phyloP scores from a whole-genome alignment of 805 yeast genomes.

The Candida sakaeoensis region DNA sequence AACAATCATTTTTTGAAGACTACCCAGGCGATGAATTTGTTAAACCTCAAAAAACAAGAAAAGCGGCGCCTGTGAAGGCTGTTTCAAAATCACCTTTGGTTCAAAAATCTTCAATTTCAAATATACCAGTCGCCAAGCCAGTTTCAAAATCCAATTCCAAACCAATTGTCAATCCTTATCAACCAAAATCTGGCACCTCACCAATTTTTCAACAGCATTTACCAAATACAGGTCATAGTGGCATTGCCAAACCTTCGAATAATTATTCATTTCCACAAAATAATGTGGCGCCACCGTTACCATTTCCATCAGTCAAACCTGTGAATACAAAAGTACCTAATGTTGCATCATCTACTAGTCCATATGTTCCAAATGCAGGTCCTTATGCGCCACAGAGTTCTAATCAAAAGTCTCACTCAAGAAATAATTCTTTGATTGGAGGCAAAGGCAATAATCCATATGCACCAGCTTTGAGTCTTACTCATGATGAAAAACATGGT shows the following conservation, averaged over 20 bases:
- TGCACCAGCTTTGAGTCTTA: constrained; percentile 28
- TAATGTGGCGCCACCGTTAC: constrained; percentile 9
- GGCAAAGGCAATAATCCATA: constrained; percentile 41
- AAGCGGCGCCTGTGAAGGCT: constrained; percentile 24
- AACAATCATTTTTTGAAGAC: constrained; percentile 56
- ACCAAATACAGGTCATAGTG: constrained; percentile 4
- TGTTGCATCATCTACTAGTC: constrained; percentile 25
- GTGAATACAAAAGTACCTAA: constrained; percentile 20
- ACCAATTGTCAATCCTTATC: constrained; percentile 29
- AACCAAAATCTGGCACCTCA: constrained; percentile 12
- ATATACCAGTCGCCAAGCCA: constrained; percentile 25
- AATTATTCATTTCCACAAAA: not conserved
- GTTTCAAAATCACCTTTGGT: constrained; percentile 7
- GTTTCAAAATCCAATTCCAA: too few relatives aligned
- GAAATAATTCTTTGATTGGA: constrained; percentile 39
- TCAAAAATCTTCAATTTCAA: constrained; percentile 14
- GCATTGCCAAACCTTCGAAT: constrained; percentile 7
- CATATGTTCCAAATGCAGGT: constrained; percentile 42
- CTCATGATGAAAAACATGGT: constrained; percentile 8
- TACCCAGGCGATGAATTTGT: constrained; percentile 41
- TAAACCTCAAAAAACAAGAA: constrained; percentile 18
- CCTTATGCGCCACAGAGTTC: constrained; percentile 40
- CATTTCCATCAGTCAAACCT: constrained; percentile 14
- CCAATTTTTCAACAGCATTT: constrained; percentile 11
- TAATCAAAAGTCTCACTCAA: constrained; percentile 30